phyloP scores from a whole-genome alignment of 2,329 filamentous ascomycete species.

The Clarireedia sp. region DNA sequence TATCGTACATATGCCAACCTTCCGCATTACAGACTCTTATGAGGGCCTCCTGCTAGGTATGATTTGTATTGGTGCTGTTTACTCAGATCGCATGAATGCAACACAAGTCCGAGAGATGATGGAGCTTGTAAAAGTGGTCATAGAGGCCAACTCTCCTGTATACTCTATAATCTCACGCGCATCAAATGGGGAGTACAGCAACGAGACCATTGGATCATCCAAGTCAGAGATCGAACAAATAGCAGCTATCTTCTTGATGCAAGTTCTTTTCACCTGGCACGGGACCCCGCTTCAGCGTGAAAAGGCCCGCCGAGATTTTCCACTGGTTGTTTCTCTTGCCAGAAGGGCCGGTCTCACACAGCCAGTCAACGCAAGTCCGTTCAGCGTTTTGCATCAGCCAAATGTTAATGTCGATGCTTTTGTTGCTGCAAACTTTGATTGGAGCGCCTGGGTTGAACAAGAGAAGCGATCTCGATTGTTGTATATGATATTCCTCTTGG shows the following conservation, averaged over 20 bases:
- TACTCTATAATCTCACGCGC: constrained; percentile 39
- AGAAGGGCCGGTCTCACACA: constrained; percentile 49
- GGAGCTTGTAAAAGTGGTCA: constrained; percentile 50
- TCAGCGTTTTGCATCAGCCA: constrained; percentile 54
- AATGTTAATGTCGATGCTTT: constrained; percentile 39
- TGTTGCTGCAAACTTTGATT: constrained; percentile 50
- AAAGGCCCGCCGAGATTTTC: constrained; percentile 51
- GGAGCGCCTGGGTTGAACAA: constrained; percentile 61
- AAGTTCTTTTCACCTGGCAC: constrained; percentile 60
- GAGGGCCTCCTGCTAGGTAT: constrained; percentile 61
- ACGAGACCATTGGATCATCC: constrained; percentile 31
- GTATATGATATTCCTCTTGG: constrained; percentile 56
- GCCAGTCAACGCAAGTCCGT: constrained; percentile 42
- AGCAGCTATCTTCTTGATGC: constrained; percentile 56
- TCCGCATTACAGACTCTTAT: constrained; percentile 57
- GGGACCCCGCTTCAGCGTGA: constrained; percentile 59
- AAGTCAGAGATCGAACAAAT: constrained; percentile 54
- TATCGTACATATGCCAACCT: constrained; percentile 63
- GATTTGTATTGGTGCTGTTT: constrained; percentile 67
- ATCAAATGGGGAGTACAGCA: constrained; percentile 33
- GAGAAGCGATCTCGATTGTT: constrained; percentile 60
- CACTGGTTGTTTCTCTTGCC: constrained; percentile 47
- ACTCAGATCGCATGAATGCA: constrained; percentile 55
- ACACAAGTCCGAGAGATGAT: constrained; percentile 60
- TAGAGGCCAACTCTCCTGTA: constrained; percentile 48